Base-by-base conservation (phyloP, 2,329 filamentous ascomycete species). In the Talaromyces rugulosus region DNA sequence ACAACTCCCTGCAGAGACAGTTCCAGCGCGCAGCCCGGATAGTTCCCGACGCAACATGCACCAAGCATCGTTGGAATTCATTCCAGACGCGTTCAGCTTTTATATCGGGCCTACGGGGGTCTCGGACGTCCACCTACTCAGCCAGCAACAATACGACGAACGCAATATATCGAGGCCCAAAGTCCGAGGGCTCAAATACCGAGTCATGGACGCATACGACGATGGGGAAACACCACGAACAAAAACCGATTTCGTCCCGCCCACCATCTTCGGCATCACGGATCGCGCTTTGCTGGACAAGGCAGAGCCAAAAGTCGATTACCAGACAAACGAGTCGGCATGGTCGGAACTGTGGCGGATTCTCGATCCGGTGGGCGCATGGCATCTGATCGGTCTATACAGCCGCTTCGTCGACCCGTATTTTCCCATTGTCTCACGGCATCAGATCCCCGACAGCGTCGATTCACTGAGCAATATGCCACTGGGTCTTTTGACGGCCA, bases 291-390 rank as follows among this genome's bases (percentile, higher is more conserved):
- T 57, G 11, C 36, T 57, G 9, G 55, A 57, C 55, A 57, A 57
- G 34, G 55, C 55, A 27, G 55, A 57, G 55, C 55, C 55, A 5
- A 57, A 44, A 14, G 55, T 57, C 8, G 55, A 57, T 27, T 57
- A 57, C 18, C 55, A 57, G 30, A 57, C 55, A 18, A 57, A 27
- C 3, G 55, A 57, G 55, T 57, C 55, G 12, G 55, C 55, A 4
- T 57, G 55, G 55, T 57, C 55, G n/a, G 55, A 57, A 47, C 33
- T 57, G 27, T 57, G 55, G 55, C 55, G 42, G 28, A 57, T 57
- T 30, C 18, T 57, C 11, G 34, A 57, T 28, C 55, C 55, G 8
- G 36, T 31, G 27, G 55, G 55, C n/a, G 55, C 55, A n/a, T 57
- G 55, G 55, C 55, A 57, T 57, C 27, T 57, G 28, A 57, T 57